phyloP scores from a whole-genome alignment of 768 basidiomycete species.

The Tricholoma hemisulphureum region DNA sequence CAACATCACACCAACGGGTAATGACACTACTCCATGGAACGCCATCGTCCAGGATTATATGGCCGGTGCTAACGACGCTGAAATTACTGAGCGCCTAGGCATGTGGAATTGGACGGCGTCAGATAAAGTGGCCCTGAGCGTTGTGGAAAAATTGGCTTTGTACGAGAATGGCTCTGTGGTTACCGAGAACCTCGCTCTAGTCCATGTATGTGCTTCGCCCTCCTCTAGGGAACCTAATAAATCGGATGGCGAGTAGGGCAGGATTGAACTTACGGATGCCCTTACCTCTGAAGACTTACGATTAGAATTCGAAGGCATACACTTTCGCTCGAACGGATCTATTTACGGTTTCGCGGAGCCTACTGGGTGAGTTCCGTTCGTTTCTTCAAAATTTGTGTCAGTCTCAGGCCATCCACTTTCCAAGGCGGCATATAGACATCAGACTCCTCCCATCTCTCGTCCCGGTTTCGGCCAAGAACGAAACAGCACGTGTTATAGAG shows the following conservation, averaged over 20 bases:
- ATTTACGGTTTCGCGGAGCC: constrained; percentile 75
- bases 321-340: constrained; percentile 69
- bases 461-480: constrained; percentile 52
- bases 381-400: not conserved
- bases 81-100: constrained; percentile 46
- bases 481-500: constrained; percentile 55
- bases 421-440: constrained; percentile 60
- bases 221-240: constrained; percentile 1
- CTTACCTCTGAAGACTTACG: constrained; percentile 55
- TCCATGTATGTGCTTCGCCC: constrained; percentile 55
- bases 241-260: constrained; percentile 48
- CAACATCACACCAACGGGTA: constrained; percentile 57
- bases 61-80: constrained; percentile 49
- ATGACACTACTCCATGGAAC: constrained; percentile 48
- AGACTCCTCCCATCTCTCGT: constrained; percentile 66
- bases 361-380: constrained; percentile 44
- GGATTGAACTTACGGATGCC: constrained; percentile 61
- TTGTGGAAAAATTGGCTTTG: constrained; percentile 57
- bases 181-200: constrained; percentile 50
- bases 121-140: constrained; percentile 61
- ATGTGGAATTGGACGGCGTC: constrained; percentile 72
- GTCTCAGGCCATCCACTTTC: not conserved
- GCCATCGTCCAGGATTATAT: constrained; percentile 49
- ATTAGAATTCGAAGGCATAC: constrained; percentile 75
- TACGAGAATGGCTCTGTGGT: constrained; percentile 30